Percentiles rank a stretch among this genome's conserved stretches.
Conservation (phyloP, 1,139 yeast genomes). For the Taiozyma onychis region DNA sequence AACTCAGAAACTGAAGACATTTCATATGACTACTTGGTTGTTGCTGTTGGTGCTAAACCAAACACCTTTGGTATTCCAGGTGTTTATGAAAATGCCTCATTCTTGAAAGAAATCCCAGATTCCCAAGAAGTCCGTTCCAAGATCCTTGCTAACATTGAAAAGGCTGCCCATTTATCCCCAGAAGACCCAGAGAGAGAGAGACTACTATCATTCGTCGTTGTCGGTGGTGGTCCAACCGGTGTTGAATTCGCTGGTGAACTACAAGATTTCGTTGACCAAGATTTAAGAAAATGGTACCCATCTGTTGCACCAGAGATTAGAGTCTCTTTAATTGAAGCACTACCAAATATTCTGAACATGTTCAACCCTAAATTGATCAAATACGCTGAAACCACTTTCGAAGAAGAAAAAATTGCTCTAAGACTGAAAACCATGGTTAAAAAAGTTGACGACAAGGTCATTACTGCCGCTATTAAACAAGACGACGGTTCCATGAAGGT, state of each 20-base stretch:
- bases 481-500: slow-evolving; percentile 46
- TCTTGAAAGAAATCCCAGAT: slow-evolving; percentile 83
- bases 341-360: slow-evolving; percentile 84
- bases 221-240: slow-evolving; percentile 95
- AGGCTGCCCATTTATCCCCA: slow-evolving; percentile 65
- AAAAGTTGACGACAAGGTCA: slow-evolving; percentile 65
- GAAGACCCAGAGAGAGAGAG: slow-evolving; percentile 75
- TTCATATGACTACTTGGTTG: slow-evolving; percentile 66
- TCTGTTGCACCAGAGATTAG: slow-evolving; percentile 77
- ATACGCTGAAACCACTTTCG: slow-evolving; percentile 79
- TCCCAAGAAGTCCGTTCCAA: slow-evolving; percentile 70
- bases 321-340: slow-evolving; percentile 82
- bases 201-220: slow-evolving; percentile 69
- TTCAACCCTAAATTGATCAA: slow-evolving; percentile 81
- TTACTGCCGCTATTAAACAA: slow-evolving; percentile 68
- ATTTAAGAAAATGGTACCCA: slow-evolving; percentile 82
- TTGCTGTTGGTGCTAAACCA: slow-evolving; percentile 84
- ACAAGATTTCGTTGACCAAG: slow-evolving; percentile 92
- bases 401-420: slow-evolving; percentile 70
- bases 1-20: slow-evolving; percentile 34
- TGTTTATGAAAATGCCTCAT: slow-evolving; percentile 72
- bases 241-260: slow-evolving; percentile 88
- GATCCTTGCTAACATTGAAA: slow-evolving; percentile 70
- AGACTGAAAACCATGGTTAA: slow-evolving; percentile 84
- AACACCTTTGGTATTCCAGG: slow-evolving; percentile 81